Percentiles rank a stretch among this genome's conserved stretches.
Conservation (phyloP, 352 stramenopile species). For the Elongisporangium prolatum region DNA sequence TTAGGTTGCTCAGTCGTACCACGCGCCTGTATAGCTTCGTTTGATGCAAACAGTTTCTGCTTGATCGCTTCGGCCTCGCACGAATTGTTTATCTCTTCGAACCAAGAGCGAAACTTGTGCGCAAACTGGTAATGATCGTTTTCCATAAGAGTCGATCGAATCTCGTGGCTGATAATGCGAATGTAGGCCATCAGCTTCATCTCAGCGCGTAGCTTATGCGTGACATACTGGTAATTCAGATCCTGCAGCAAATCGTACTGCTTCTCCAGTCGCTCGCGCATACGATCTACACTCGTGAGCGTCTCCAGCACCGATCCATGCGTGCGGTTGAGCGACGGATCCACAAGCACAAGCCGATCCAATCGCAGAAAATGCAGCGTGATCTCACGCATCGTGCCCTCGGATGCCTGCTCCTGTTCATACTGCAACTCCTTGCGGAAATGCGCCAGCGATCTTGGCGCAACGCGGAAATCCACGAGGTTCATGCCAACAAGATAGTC, state of each 20-base stretch:
- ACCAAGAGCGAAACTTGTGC: constrained; percentile 52
- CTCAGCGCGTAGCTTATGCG: constrained; percentile 41
- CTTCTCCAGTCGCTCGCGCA: constrained; percentile 22
- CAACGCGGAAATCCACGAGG: constrained; percentile 47
- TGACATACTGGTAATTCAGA: constrained; percentile 30
- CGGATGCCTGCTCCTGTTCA: constrained; percentile 17
- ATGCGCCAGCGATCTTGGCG: constrained; percentile 32
- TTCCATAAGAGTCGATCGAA: constrained; percentile 24
- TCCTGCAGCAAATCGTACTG: constrained; percentile 37
- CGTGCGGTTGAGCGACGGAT: constrained; percentile 25
- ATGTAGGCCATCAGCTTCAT: constrained; percentile 66
- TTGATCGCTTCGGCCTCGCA: background rate
- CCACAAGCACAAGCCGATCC: constrained; percentile 27
- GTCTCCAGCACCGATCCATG: constrained; percentile 43
- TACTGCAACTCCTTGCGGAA: constrained; percentile 33
- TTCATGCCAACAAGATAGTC: constrained; percentile 90
- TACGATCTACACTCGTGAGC: constrained; percentile 35
- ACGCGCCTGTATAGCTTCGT: background rate
- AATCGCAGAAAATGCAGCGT: constrained; percentile 61
- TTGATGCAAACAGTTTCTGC: background rate
- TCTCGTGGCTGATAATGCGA: constrained; percentile 34
- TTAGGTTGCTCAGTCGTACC: background rate
- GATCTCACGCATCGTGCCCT: constrained; percentile 15
- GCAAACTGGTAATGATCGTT: constrained; percentile 50
- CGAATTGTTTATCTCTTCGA: constrained; percentile 5